Percentiles rank a stretch among this genome's conserved stretches.
These are phyloP conservation scores for Thelonectria blattea DNA, from an alignment of 2,329 filamentous ascomycete genomes.

Conservation along the genomic window DNA sequence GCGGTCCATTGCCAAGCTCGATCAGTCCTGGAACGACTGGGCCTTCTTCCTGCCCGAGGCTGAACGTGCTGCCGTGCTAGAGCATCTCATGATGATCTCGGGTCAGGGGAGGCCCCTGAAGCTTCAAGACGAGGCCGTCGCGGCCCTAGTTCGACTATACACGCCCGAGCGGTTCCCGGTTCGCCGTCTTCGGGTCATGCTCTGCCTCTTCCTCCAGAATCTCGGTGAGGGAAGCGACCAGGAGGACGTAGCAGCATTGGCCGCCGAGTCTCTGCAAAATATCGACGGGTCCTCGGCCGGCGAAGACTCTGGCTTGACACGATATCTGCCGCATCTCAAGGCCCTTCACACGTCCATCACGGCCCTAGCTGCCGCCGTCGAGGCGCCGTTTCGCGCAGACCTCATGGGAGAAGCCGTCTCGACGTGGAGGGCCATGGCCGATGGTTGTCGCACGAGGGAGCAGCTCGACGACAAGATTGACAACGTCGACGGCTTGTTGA, in stretches of 20 bases:
- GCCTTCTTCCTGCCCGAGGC: conserved; percentile 57
- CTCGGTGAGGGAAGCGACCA: conserved; percentile 53
- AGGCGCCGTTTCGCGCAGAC: conserved; percentile 38
- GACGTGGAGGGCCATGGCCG: conserved; percentile 53
- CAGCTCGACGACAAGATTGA: conserved; percentile 55
- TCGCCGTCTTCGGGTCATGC: conserved; percentile 57
- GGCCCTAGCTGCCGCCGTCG: conserved; percentile 49
- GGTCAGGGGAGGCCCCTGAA: conserved; percentile 44
- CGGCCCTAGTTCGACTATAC: conserved; percentile 57
- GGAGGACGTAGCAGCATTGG: conserved; percentile 47
- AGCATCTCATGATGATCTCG: conserved; percentile 63
- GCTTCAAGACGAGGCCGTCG: conserved; percentile 53
- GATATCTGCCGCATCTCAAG: conserved; percentile 56
- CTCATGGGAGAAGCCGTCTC: conserved; percentile 47
- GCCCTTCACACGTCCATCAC: conserved; percentile 53
- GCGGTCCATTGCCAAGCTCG: conserved; percentile 64
- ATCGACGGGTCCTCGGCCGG: conserved; percentile 47
- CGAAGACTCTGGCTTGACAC: conserved; percentile 52
- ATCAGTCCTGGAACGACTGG: conserved; percentile 62
- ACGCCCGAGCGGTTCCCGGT: conserved; percentile 57
- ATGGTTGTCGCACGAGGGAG: conserved; percentile 45
- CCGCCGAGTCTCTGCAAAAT: conserved; percentile 46
- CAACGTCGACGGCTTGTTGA: conserved; percentile 55
- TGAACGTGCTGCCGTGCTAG: conserved; percentile 63
- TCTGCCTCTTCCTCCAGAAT: conserved; percentile 55